Evolutionary conservation across 129 eudicot genomes (phyloP).

Genomic region (Scalesia atractyloides): DNA sequence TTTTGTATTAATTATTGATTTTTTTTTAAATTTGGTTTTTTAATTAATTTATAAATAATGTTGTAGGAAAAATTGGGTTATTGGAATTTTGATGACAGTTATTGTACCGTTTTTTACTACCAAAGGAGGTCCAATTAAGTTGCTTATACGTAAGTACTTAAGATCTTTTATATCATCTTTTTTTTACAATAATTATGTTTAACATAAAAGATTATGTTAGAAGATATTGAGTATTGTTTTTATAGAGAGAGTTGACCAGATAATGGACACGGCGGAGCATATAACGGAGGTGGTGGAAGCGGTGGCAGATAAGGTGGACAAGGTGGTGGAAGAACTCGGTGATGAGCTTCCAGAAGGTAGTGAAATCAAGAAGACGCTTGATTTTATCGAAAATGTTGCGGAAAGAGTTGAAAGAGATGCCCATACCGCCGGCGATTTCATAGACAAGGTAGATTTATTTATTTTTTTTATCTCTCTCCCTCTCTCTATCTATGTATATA

Average conservation of each 20-base stretch:
- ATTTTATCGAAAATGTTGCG: constrained; percentile 44
- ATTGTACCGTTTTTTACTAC: constrained; percentile 45
- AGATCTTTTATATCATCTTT: background rate
- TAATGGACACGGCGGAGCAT: constrained; percentile 41
- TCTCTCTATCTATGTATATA: too few species aligned
- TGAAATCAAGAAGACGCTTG: constrained; percentile 35
- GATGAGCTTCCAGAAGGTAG: constrained; percentile 51
- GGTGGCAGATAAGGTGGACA: constrained; percentile 56
- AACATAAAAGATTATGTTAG: background rate
- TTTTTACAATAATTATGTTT: background rate
- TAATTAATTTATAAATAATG: background rate
- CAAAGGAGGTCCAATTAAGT: constrained; percentile 55
- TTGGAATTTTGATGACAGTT: constrained; percentile 42
- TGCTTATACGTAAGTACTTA: constrained; percentile 38
- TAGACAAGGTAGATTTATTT: constrained; percentile 47
- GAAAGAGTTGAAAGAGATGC: constrained; percentile 46
- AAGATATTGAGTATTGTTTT: background rate
- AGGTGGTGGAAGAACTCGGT: constrained; percentile 48
- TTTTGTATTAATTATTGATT: background rate
- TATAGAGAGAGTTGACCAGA: constrained; percentile 36
- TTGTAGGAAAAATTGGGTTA: constrained; percentile 52
- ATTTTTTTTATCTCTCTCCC: too few species aligned
- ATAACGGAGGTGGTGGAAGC: constrained; percentile 46
- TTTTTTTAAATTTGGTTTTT: background rate
- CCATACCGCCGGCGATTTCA: constrained; percentile 39